Conservation (phyloP, 1,139 yeast genomes). For the Blastobotrys petasosporus region DNA sequence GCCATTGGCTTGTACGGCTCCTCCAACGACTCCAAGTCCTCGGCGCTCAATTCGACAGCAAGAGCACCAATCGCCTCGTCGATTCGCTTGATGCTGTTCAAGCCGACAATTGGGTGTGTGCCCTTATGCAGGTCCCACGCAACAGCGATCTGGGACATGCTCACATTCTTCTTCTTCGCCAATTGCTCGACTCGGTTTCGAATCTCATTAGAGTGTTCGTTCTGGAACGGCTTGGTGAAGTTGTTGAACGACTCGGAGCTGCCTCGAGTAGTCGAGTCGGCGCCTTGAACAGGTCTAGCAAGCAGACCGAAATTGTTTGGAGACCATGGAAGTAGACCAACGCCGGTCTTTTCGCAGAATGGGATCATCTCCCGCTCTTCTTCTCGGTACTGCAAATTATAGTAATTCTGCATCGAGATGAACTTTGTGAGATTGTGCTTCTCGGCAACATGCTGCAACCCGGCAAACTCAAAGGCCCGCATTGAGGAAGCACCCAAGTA, state of each 20-base stretch:
- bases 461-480: slow-evolving; percentile 40
- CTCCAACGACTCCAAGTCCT: slow-evolving; percentile 45
- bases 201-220: slow-evolving; percentile 25
- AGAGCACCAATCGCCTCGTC: slow-evolving; percentile 48
- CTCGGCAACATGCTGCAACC: slow-evolving; percentile 48
- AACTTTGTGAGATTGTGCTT: slow-evolving; percentile 48
- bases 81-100: slow-evolving; percentile 44
- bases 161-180: slow-evolving; percentile 39
- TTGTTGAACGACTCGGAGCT: background rate
- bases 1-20: slow-evolving; percentile 37
- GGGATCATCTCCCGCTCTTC: slow-evolving; percentile 57
- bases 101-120: slow-evolving; percentile 49
- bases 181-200: slow-evolving; percentile 48
- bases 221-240: no score
- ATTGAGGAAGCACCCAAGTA: slow-evolving; percentile 55
- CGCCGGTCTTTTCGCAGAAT: slow-evolving; percentile 43
- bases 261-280: background rate
- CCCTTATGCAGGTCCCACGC: slow-evolving; percentile 55
- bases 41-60: slow-evolving; percentile 39
- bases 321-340: slow-evolving; percentile 48
- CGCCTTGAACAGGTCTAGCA: slow-evolving; percentile 36
- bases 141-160: slow-evolving; percentile 50
- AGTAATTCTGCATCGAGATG: slow-evolving; percentile 53
- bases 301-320: slow-evolving; percentile 46
- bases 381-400: slow-evolving; percentile 50